phyloP scores from a whole-genome alignment of 2,329 filamentous ascomycete species.

The Alternaria tenuissima region DNA sequence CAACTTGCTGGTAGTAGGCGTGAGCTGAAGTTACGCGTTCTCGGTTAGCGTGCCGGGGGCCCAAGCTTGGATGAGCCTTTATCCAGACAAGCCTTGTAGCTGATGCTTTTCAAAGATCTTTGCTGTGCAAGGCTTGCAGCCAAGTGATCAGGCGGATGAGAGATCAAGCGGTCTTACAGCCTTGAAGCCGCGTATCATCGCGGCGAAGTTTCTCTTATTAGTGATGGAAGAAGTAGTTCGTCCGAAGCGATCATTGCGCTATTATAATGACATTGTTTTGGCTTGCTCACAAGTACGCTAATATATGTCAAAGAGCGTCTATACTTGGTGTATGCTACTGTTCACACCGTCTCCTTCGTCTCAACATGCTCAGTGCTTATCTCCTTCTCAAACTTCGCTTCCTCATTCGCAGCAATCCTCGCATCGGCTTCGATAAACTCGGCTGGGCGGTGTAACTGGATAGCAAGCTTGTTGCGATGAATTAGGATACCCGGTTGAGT shows the following conservation, averaged over 20 bases:
- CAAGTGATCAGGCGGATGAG: not conserved
- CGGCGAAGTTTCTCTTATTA: not conserved
- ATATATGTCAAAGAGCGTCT: not conserved
- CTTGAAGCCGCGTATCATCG: not conserved
- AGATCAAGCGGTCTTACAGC: not conserved
- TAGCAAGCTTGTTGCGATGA: constrained; percentile 58
- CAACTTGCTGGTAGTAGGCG: not conserved
- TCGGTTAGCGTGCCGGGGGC: not conserved
- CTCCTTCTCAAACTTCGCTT: constrained; percentile 14
- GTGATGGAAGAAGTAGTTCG: not conserved
- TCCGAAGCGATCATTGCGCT: not conserved
- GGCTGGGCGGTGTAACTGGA: constrained; percentile 55
- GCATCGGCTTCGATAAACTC: constrained; percentile 60
- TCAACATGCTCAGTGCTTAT: constrained; percentile 31
- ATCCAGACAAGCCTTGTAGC: constrained; percentile 1
- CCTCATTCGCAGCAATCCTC: constrained; percentile 35
- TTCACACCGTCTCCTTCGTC: constrained; percentile 37
- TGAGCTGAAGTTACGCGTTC: constrained; percentile 5
- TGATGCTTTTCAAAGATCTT: not conserved
- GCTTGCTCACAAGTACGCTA: not conserved
- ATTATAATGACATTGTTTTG: not conserved
- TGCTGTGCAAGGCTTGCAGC: not conserved
- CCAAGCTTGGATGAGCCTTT: constrained; percentile 3
- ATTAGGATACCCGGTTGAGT: constrained; percentile 54
- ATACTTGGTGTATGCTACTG: not conserved